Base-by-base conservation (phyloP, 2,329 filamentous ascomycete species). In the Fusarium mexicanum region DNA sequence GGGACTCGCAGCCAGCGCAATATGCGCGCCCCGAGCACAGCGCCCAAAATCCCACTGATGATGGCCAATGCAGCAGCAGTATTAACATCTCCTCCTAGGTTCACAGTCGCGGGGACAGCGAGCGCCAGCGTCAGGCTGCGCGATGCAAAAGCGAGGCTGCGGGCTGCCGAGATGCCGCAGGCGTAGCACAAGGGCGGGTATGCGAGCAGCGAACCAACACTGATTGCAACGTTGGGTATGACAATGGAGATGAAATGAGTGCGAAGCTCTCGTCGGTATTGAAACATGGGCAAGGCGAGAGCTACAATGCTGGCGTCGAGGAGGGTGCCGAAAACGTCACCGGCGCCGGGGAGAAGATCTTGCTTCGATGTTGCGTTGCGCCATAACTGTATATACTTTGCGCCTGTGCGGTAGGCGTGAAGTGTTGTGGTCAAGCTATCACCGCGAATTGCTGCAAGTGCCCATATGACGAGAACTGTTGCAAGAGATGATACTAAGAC, bases 281-380 rank as follows among this genome's bases (percentile, higher is more conserved):
- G 86, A 78, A 87, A 91, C 88, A 91, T 91, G 2, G 89, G 89
- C 24, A 91, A 80, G 5, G 89, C 89, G 6, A 91, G 84, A 4
- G 88, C 84, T 1, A 91, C 87, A 71, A 91, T 91, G 69, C 84
- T 85, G 12, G 88, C 88, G 75, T 91, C 89, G 5, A 91, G 84
- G 11, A 87, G 79, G 47, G 85, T 87, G 70, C 84, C 81, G 68
- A 91, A 86, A 29, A 91, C 76, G 72, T 91, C 89, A 26, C 88
- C 89, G 0, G 89, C 88, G 13, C 89, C 89, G 0, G 88, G 88
- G 26, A 79, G 67, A 22, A 71, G 66, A 41, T 71, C 60, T 31
- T 61, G 50, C 17, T 48, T 63, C 44, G 76, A 33, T 71, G 69
- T 38, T 22, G 80, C 63, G 20, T 83, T 80, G 18, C 83, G 77